phyloP scores from a whole-genome alignment of 495 filamentous ascomycete genomes.

The Penicillium soppii region DNA sequence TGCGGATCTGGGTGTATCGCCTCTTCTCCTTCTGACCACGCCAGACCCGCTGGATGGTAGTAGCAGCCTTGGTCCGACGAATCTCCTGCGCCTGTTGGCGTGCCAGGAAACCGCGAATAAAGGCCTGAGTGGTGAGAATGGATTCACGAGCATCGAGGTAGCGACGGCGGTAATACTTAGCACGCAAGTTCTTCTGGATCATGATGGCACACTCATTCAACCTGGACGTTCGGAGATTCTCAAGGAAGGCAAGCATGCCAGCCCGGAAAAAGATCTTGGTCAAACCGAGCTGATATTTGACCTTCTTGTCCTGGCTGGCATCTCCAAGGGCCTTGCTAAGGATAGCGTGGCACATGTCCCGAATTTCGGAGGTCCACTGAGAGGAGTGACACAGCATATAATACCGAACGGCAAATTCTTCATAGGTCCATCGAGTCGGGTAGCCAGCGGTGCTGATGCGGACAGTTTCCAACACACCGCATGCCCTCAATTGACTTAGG shows the following conservation, averaged over 20 bases:
- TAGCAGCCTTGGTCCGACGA: constrained; percentile 81
- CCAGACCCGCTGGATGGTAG: constrained; percentile 94
- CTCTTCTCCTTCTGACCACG: constrained; percentile 83
- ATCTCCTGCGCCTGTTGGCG: constrained; percentile 77
- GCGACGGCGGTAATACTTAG: constrained; percentile 90
- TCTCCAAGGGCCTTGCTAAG: constrained; percentile 85
- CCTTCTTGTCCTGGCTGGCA: constrained; percentile 72
- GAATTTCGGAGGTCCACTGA: constrained; percentile 90
- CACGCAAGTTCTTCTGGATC: constrained; percentile 97
- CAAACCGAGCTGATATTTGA: constrained; percentile 94
- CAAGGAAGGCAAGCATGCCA: constrained; percentile 96
- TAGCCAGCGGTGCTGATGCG: constrained; percentile 98
- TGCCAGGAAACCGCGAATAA: constrained; percentile 69
- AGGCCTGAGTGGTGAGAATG: constrained; percentile 76
- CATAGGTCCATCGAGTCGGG: constrained; percentile 97
- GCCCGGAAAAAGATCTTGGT: constrained; percentile 99
- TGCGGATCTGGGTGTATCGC: constrained; percentile 69
- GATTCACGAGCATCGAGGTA: constrained; percentile 84
- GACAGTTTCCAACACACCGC: constrained; percentile 98
- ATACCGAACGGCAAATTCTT: constrained; percentile 96
- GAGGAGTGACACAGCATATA: constrained; percentile 96
- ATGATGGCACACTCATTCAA: constrained; percentile 94
- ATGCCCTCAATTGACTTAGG: constrained; percentile 92
- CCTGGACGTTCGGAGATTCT: constrained; percentile 85
- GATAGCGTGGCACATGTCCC: constrained; percentile 90